Conservation (phyloP, 140 eudicot species). For the Erigeron philadelphicus region DNA sequence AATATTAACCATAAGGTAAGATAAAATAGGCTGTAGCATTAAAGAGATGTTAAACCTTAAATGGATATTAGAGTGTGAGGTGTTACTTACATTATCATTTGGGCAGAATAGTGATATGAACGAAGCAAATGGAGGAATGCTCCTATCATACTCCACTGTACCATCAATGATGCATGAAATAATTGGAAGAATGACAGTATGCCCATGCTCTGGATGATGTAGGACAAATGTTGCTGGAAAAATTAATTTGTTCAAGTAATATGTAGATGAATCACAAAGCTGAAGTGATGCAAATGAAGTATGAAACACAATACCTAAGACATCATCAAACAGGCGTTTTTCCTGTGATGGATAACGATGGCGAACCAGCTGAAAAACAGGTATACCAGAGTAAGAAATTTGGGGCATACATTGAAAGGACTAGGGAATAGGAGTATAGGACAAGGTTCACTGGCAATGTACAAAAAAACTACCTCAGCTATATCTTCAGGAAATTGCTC, state of each 20-base stretch:
- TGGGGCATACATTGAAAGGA: background rate
- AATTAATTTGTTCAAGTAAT: constrained; percentile 15
- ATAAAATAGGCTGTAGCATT: background rate
- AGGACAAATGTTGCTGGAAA: constrained; percentile 87
- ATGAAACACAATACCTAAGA: constrained; percentile 52
- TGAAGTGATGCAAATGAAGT: background rate
- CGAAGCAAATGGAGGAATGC: constrained; percentile 79
- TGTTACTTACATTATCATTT: constrained; percentile 55
- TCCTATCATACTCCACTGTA: constrained; percentile 69
- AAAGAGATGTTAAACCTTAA: too few relatives aligned
- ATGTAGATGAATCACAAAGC: background rate
- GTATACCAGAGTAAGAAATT: constrained; percentile 20
- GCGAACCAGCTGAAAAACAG: constrained; percentile 65
- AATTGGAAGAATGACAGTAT: constrained; percentile 81
- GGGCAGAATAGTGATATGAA: constrained; percentile 87
- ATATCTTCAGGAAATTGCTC: constrained; percentile 94
- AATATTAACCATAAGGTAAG: background rate
- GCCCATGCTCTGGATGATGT: constrained; percentile 99
- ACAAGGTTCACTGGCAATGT: constrained; percentile 8
- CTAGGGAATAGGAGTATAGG: background rate
- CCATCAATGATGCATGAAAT: constrained; percentile 86
- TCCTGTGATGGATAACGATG: constrained; percentile 76
- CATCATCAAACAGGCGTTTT: constrained; percentile 84
- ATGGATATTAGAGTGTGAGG: background rate
- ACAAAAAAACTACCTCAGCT: constrained; percentile 58